Conservation (phyloP, 1,139 yeast genomes). For the Hanseniaspora gamundiae region DNA sequence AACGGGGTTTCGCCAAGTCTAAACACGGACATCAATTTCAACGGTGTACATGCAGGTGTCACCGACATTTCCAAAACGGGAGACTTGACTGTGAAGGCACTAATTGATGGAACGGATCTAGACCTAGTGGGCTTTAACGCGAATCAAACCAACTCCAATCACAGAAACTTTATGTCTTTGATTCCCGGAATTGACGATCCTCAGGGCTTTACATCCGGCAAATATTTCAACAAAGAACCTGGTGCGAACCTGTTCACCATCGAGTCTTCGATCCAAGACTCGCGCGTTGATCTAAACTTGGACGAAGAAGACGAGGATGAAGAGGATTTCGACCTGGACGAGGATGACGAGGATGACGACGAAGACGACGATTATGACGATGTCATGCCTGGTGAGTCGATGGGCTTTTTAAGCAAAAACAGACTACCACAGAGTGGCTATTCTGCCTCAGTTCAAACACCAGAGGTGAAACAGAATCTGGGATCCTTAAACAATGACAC, state of each 20-base stretch:
- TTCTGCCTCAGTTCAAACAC: no score
- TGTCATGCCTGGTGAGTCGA: not conserved
- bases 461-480: no score
- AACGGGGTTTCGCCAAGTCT: not conserved
- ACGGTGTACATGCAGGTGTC: not conserved
- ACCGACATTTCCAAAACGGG: not conserved
- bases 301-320: not conserved
- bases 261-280: no score
- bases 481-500: not conserved
- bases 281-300: not conserved
- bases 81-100: not conserved
- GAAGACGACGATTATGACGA: not conserved
- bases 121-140: not conserved
- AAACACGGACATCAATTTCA: not conserved
- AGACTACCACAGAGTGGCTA: not conserved
- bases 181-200: not conserved
- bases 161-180: not conserved
- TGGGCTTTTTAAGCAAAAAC: not conserved
- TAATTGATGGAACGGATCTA: not conserved
- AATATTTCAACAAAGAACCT: not conserved
- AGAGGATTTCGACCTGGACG: not conserved
- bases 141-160: not conserved
- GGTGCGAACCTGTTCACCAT: no score
- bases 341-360: constrained; percentile 1
- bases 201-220: not conserved